Evolutionary conservation across 2,329 filamentous ascomycete genomes (phyloP).

Genomic region (Arachnopeziza araneosa): DNA sequence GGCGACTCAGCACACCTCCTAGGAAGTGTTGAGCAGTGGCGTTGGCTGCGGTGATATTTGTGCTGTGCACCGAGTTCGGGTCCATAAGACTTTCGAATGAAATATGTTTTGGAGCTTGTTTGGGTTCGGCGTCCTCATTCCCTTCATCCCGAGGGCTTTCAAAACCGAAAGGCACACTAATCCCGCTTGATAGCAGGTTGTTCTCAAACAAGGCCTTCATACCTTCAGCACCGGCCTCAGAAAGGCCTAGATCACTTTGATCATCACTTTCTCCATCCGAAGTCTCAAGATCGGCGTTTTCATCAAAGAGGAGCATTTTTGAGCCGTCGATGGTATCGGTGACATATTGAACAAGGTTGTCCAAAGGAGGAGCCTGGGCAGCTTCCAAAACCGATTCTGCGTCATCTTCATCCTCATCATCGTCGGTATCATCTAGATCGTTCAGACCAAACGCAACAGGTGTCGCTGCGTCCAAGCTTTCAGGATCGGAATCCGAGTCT

Average conservation of each 20-base stretch:
- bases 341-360: not conserved
- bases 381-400: conserved; percentile 3
- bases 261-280: conserved; percentile 12
- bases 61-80: not conserved
- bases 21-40: not conserved
- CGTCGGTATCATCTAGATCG: conserved; percentile 6
- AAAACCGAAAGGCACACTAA: not conserved
- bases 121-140: not conserved
- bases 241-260: conserved; percentile 23
- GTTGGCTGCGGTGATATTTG: not conserved
- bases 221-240: conserved; percentile 21
- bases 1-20: not conserved
- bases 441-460: not conserved
- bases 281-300: not conserved
- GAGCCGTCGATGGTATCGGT: not conserved
- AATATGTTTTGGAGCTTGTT: not conserved
- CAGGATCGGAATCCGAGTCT: conserved; percentile 4
- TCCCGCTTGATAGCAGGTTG: not conserved
- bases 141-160: conserved; percentile 8
- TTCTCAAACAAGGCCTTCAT: conserved; percentile 16
- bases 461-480: not conserved
- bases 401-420: conserved; percentile 10
- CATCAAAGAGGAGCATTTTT: not conserved
- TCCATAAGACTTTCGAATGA: not conserved
- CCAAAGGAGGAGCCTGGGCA: not conserved